Conservation (phyloP, 176 grass and related monocot genomes). For the Aegilops bicornis region DNA sequence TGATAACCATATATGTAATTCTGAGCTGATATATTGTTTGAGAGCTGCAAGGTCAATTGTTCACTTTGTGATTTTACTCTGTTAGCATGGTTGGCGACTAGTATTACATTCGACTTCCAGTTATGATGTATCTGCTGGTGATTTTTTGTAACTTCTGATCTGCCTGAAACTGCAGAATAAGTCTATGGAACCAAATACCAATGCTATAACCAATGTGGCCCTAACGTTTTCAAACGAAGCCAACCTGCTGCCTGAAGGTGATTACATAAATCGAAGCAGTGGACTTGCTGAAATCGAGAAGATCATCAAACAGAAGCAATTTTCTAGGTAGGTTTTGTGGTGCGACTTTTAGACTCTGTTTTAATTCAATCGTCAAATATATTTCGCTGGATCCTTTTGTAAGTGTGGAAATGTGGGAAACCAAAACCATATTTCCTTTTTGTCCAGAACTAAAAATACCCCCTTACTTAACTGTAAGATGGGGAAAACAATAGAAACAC, state of each 20-base stretch:
- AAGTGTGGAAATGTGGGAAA: not conserved
- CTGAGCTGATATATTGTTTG: conserved; percentile 14
- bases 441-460: not conserved
- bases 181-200: conserved; percentile 19
- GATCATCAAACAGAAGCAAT: conserved; percentile 50
- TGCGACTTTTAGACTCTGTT: conserved; percentile 15
- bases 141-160: not conserved
- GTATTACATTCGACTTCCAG: not conserved
- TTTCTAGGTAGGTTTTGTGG: conserved; percentile 50
- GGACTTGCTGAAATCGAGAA: conserved; percentile 53
- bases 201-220: conserved; percentile 8
- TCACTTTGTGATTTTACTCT: not conserved
- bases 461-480: not conserved
- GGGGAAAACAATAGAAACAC: not conserved
- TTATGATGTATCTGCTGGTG: conserved; percentile 17
- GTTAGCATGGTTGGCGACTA: not conserved
- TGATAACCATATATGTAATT: conserved; percentile 9
- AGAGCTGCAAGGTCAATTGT: conserved; percentile 6
- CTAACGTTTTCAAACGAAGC: not conserved
- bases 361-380: not conserved
- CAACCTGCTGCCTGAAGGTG: conserved; percentile 13
- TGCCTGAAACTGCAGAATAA: conserved; percentile 33
- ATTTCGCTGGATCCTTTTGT: not conserved
- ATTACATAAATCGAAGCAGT: conserved; percentile 23
- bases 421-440: conserved; percentile 8